Evolutionary conservation across 2,329 filamentous ascomycete genomes (phyloP), one percentile per base, ranked within the genome.

Genomic region (Xylaria digitata): DNA sequence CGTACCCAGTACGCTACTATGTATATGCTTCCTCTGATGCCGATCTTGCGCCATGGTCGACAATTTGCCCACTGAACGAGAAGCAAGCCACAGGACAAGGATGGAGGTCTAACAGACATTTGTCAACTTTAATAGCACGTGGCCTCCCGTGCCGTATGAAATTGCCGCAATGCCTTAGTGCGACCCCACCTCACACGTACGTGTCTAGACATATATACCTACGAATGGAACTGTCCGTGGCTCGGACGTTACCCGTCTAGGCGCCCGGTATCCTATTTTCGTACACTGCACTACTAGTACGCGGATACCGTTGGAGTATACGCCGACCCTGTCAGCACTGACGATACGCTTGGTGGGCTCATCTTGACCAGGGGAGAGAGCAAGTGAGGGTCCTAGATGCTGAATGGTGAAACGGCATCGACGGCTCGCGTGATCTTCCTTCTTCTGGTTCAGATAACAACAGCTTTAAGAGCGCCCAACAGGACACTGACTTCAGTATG

Each of bases 91-190:
- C 37, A 50, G 32, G 55, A 60, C 55, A 53, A 40, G 54, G 32
- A 37, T 54, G 23, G 43, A 42, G 30, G n/a, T 30, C 42, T 8
- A 23, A 42, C 42, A n/a, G 61, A 26, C 3, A 63, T 67, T 67
- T 67, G 65, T 67, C 65, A 67, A 60, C 21, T 34, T 55, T 23
- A 45, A 59, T 40, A 30, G 45, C 60, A 60, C 65, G 49, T 67
- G 50, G 64, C 49, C 60, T 52, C 49, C 49, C 45, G 26, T 37
- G 49, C 37, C 34, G 43, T 48, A 26, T 60, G 23, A 60, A 54
- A 50, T 59, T 63, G 60, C 34, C 55, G 48, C 59, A 42, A 58
- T 42, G 21, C 23, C 23, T 46, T 49, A 56, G 50, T 17, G 43
- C 32, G 56, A 53, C 63, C 59, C 63, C 63, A 60, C 56, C 43